Base-by-base conservation (phyloP, 2,329 filamentous ascomycete species). In the Verticillium albo-atrum region DNA sequence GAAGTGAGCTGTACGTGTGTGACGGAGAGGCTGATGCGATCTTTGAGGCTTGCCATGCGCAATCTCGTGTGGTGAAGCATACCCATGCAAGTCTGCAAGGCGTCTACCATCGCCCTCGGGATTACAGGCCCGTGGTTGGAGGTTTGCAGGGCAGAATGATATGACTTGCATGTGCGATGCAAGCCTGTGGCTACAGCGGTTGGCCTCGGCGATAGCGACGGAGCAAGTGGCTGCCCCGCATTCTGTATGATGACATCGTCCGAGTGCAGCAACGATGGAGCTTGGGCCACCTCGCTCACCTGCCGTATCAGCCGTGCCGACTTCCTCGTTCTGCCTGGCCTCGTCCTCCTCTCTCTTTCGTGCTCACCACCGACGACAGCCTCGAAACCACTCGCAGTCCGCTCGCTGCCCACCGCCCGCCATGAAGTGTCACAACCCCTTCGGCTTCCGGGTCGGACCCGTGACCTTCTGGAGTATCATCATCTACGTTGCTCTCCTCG, bases 401-500 rank as follows among this genome's bases (percentile, higher is more conserved):
- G 51, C 23, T 14, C 25, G 10, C 51, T 28, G 10, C 14, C 25
- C n/a, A 20, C 4, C 51, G 25, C 62, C 32, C 59, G 56, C 47
- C 51, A 66, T 66, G 65, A 61, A 60, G 61, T 60, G 51, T 54
- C 58, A 52, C 28, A 87, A 87, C 63, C 84, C 84, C 2, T 77
- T 97, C 69, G 88, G 87, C 61, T 99, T 98, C 75, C 86, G 86
- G 62, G 90, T 91, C 28, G 81, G 85, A 64, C 88, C 91, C 56
- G 94, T 98, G 60, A 93, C 90, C 35, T 81, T 97, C 71, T 89
- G 93, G 79, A 89, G 87, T 50, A 87, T 86, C 14, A 70, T 87
- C 62, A 79, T 92, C 61, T 98, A 98, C 75, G 79, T 95, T 59
- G 89, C 89, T 58, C 76, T 98, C 54, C 77, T 92, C 68, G 84